Evolutionary conservation across 306 rosid genomes (phyloP), one percentile per base, ranked within the genome.

Genomic region (Cucumis cinereus): DNA sequence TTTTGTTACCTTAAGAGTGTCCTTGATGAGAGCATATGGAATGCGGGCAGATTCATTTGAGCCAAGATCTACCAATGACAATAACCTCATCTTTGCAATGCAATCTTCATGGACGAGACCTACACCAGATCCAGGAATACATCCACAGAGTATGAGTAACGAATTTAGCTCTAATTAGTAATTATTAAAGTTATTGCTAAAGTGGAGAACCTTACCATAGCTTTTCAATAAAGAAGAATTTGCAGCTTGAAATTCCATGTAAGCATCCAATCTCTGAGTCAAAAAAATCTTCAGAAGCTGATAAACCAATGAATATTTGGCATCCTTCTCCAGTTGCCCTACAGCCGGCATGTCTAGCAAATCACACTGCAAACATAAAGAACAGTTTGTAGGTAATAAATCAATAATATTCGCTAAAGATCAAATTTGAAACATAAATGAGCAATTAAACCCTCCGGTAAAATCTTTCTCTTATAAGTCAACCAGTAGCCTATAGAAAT

Each of bases 71-170:
- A 92, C 83, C 91, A 92, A 78, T 14, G 99, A 90, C 82, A 92
- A 81, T 87, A 90, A 78, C 81, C 92, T 86, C 97, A 95, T 95
- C 82, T 90, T 95, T 30, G 89, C 30, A 38, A 88, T 79, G 68
- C 97, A 90, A 72, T 95, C 99, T 85, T 90, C 97, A 72, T 89
- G 98, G 67, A 88, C 88, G 72, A 95, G 97, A 62, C 90, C 98
- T 95, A 64, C 50, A 87, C 38, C 61, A 57, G 64, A 38, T 15
- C 30, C 66, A 68, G 75, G 52, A 79, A 38, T 49, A 78, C 30
- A 40, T 81, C 75, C 45, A 67, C 22, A 50, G 56, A 15, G 47
- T 23, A 52, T 45, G 52, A 36, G 24, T 0, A 83, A 73, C 64
- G 64, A 36, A 73, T 24, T 22, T 15, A 63, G 52, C 22, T 54